Evolutionary conservation across 805 yeast genomes (phyloP).

Genomic region (Sugiyamaella americana): DNA sequence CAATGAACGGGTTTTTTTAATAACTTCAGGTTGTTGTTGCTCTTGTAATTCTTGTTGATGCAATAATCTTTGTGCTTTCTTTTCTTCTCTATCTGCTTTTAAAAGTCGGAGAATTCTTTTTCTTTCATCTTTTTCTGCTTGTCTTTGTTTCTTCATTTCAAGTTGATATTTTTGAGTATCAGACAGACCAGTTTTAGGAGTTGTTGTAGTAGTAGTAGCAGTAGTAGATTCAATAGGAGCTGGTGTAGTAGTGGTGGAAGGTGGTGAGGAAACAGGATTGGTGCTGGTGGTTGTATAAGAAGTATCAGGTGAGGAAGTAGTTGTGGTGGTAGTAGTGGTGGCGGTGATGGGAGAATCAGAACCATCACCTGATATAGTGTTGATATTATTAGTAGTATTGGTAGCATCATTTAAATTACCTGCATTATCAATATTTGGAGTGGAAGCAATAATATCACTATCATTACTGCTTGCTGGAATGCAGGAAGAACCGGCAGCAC

Average conservation of each 20-base stretch:
- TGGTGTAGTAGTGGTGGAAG: conserved; percentile 1
- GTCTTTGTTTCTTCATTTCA: conserved; percentile 7
- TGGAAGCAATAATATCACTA: too few relatives aligned
- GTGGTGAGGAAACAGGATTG: background rate
- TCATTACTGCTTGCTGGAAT: too few relatives aligned
- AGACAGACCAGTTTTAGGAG: background rate
- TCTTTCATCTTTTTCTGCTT: conserved; percentile 40
- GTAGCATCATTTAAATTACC: background rate
- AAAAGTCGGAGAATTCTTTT: conserved; percentile 49
- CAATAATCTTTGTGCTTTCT: conserved; percentile 26
- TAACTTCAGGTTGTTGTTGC: background rate
- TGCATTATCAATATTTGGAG: background rate
- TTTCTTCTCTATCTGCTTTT: conserved; percentile 47
- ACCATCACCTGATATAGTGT: background rate
- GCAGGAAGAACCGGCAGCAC: conserved; percentile 1
- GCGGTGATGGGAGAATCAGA: background rate
- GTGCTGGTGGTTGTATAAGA: background rate
- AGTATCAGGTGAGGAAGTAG: background rate
- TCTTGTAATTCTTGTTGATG: conserved; percentile 1
- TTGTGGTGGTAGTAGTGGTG: background rate
- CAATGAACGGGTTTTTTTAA: conserved; percentile 7
- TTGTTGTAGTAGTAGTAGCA: background rate
- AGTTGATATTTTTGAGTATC: conserved; percentile 12
- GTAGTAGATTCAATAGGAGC: background rate
- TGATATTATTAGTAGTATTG: background rate